Base-by-base conservation (phyloP, 345 rosid species). In the Microcos paniculata region DNA sequence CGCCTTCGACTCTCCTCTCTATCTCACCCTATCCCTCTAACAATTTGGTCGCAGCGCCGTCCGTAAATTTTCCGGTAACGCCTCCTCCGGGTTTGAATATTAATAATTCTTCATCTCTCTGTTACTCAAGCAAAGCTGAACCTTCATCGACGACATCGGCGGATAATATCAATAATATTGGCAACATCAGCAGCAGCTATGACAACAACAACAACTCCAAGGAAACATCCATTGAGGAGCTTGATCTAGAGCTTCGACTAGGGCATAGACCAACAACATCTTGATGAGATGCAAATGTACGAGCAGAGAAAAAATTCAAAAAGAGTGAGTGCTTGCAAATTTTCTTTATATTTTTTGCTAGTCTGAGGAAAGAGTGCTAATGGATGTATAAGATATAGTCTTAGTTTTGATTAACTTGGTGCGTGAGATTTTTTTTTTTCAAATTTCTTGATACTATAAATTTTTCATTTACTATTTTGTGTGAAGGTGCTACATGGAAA, bases 171-270 rank as follows among this genome's bases (percentile, higher is more conserved):
- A 69, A 69, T 19, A 9, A 28, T 6, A 35, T 35, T 48, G 72
- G n/a, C 5, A 9, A 28, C 24, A 49, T 10, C 57, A 30, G 26
- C 42, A 46, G 31, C 72, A 48, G 26, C n/a, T 35, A 35, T 35
- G 5, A 78, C 7, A 71, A 38, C 56, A 74, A 74, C 53, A 73
- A 76, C 80, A 74, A 64, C 51, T 31, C 33, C 73, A 80, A 72
- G 75, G 86, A 84, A 48, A 40, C 81, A 28, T 82, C 77, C 21
- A 74, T 66, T 66, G 94, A 91, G 82, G 97, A 90, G 79, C 76
- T 88, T 81, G 98, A 94, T 91, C 88, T 94, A 71, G 98, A 92
- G 85, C 97, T 94, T 74, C 91, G 98, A 80, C 82, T 94, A 77
- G 92, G 97, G 84, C 90, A 80, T 33, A 76, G 85, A 46, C 78